Percentiles rank a stretch among this genome's conserved stretches.
These are phyloP conservation scores for Jasminum sambac DNA, from an alignment of 257 asterid genomes.

Conservation along the genomic window DNA sequence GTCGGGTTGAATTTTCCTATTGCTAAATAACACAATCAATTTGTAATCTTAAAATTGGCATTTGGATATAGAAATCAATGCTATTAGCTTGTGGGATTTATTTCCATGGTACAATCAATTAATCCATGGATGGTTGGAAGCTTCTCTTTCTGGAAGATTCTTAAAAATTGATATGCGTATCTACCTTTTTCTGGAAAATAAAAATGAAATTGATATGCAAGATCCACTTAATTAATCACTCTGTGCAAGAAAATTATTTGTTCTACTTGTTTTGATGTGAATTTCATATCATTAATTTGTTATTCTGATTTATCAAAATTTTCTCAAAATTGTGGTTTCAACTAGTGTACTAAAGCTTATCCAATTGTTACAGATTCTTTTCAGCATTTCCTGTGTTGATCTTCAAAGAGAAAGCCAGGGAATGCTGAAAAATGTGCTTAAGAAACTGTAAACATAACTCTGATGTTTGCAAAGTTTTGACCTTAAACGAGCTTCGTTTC, in stretches of 20 bases:
- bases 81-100: background rate
- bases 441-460: constrained; percentile 24
- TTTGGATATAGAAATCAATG: background rate
- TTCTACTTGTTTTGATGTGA: constrained; percentile 8
- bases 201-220: too few species aligned
- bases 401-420: constrained; percentile 31
- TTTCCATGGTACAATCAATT: background rate
- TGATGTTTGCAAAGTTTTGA: constrained; percentile 24
- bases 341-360: constrained; percentile 19
- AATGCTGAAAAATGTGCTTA: constrained; percentile 47
- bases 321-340: constrained; percentile 14
- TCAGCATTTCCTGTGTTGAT: constrained; percentile 21
- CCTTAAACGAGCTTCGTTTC: constrained; percentile 24
- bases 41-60: background rate
- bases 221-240: too few species aligned
- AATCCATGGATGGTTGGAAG: background rate
- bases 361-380: constrained; percentile 6
- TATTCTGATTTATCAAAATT: constrained; percentile 3
- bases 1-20: background rate
- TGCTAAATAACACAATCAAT: background rate
- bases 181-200: background rate
- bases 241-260: background rate
- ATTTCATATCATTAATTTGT: background rate
- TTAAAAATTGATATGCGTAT: background rate
- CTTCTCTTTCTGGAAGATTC: background rate